Percentiles rank a stretch among this genome's conserved stretches.
Conservation (phyloP, 805 yeast species). For the Candida schatavii region DNA sequence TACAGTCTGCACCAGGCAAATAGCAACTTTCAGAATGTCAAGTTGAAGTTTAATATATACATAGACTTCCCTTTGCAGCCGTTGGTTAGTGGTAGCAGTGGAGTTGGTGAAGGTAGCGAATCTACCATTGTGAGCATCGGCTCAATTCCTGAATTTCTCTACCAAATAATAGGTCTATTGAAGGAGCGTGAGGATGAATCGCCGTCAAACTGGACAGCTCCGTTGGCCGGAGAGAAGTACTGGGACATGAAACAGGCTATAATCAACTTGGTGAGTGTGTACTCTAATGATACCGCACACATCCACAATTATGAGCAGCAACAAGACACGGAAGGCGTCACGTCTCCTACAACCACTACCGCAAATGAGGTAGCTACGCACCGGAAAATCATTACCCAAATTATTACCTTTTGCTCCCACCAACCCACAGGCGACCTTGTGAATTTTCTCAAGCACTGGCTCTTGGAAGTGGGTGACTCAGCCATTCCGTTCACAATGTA, state of each 20-base stretch:
- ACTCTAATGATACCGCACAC: constrained; percentile 7
- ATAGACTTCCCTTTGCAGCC: constrained; percentile 41
- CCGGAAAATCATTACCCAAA: constrained; percentile 16
- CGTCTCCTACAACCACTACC: neutral
- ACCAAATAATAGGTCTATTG: constrained; percentile 13
- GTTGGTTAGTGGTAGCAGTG: neutral
- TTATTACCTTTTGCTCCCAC: constrained; percentile 12
- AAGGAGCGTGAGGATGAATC: constrained; percentile 6
- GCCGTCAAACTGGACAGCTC: constrained; percentile 23
- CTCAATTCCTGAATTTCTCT: constrained; percentile 33
- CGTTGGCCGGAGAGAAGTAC: constrained; percentile 29
- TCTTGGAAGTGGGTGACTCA: constrained; percentile 39
- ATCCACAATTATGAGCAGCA: neutral
- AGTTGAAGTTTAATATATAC: constrained; percentile 34
- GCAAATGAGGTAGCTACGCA: constrained; percentile 22
- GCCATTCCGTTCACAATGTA: constrained; percentile 40
- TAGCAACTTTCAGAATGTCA: constrained; percentile 37
- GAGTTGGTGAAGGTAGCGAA: neutral
- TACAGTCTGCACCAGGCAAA: constrained; percentile 24
- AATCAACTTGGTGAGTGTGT: constrained; percentile 20
- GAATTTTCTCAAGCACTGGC: constrained; percentile 38
- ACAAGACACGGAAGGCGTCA: neutral
- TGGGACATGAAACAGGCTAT: constrained; percentile 35
- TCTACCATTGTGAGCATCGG: constrained; percentile 23
- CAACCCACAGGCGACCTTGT: constrained; percentile 13